These are phyloP conservation scores for Batkoa obscura DNA, from an alignment of 371 early-diverging fungal species.

Conservation along the genomic window DNA sequence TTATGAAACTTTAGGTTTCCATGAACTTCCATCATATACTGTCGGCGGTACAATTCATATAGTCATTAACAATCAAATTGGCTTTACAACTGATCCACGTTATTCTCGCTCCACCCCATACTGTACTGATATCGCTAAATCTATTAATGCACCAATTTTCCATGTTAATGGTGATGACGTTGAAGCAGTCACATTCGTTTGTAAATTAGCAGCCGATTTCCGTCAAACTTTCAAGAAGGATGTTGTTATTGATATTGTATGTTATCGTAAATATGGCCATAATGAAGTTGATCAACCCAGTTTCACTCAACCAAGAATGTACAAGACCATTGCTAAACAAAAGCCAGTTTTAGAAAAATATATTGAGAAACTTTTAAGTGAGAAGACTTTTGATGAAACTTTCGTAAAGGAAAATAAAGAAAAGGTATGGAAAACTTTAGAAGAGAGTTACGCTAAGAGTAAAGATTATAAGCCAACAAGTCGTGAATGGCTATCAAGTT, in stretches of 20 bases:
- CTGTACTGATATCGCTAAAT: conserved; percentile 94
- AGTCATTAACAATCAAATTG: conserved; percentile 96
- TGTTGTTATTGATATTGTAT: conserved; percentile 87
- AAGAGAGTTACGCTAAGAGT: conserved; percentile 73
- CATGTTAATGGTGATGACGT: conserved; percentile 96
- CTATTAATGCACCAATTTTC: conserved; percentile 85
- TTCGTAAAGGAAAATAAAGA: conserved; percentile 74
- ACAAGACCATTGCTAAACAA: conserved; percentile 71
- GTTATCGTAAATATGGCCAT: conserved; percentile 94
- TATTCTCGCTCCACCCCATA: conserved; percentile 89
- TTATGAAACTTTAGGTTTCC: conserved; percentile 90
- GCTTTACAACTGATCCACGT: conserved; percentile 93
- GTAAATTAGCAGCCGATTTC: conserved; percentile 90
- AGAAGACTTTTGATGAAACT: conserved; percentile 58
- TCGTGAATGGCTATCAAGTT: conserved; percentile 86
- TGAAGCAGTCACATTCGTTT: conserved; percentile 86
- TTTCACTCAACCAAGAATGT: conserved; percentile 97
- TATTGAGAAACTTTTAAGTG: conserved; percentile 52
- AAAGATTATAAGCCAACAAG: conserved; percentile 73
- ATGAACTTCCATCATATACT: conserved; percentile 81
- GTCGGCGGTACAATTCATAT: conserved; percentile 94
- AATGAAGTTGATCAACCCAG: conserved; percentile 96
- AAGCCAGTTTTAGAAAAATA: conserved; percentile 66
- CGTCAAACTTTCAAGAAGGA: conserved; percentile 87
- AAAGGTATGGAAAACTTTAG: conserved; percentile 75